Evolutionary conservation across 1,139 yeast genomes (phyloP).

Genomic region (Pichia sp.): DNA sequence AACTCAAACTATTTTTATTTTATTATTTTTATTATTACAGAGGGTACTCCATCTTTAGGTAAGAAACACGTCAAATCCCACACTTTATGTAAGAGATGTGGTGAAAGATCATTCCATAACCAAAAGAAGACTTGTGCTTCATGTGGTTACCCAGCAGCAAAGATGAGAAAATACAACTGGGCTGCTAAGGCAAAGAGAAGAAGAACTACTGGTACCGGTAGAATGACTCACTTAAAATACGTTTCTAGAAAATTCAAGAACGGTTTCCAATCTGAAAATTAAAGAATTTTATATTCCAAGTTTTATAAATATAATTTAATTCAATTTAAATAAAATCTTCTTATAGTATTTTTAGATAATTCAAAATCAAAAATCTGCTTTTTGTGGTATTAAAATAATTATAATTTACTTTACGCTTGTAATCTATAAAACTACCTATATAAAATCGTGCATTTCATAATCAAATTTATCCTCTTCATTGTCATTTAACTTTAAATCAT

Average conservation of each 20-base stretch:
- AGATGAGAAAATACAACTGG: constrained; percentile 99
- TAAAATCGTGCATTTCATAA: constrained; percentile 2
- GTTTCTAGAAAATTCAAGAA: constrained; percentile 97
- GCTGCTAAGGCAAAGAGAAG: constrained; percentile 99
- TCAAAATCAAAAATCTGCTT: neutral
- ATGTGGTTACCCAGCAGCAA: constrained; percentile 99
- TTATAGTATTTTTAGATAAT: constrained; percentile 8
- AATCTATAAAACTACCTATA: neutral
- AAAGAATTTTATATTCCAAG: constrained; percentile 1
- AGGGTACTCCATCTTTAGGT: constrained; percentile 99
- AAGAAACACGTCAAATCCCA: constrained; percentile 99
- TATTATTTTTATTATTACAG: constrained; percentile 34
- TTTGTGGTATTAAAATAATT: neutral
- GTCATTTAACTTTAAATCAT: constrained; percentile 26
- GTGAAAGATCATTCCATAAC: constrained; percentile 97
- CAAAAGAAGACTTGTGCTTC: constrained; percentile 99
- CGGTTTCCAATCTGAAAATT: constrained; percentile 70
- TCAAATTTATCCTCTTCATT: constrained; percentile 20
- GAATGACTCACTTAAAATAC: constrained; percentile 97
- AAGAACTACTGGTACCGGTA: constrained; percentile 99
- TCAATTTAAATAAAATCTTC: neutral
- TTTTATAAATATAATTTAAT: neutral
- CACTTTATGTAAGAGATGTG: constrained; percentile 99
- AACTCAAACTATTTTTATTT: constrained; percentile 13
- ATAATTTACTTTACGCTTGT: neutral